Evolutionary conservation across 1,284 basidiomycete genomes (phyloP), one percentile per base, ranked within the genome.

Genomic region (Polyporus tsugae): DNA sequence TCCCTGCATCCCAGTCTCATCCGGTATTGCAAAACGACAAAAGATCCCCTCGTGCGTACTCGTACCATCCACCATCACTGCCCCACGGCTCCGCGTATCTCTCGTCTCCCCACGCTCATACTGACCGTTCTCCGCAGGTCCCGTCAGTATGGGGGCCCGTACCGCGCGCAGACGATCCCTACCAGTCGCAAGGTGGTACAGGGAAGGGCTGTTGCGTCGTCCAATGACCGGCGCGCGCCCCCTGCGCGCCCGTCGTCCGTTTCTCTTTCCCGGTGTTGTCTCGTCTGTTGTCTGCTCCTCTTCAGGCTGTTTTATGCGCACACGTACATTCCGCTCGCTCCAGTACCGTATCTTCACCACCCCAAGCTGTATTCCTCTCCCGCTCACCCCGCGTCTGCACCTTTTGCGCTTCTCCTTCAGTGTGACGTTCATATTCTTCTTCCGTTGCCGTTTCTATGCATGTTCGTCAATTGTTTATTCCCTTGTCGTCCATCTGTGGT

Each of bases 121-220:
- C 85, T 75, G 35, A 64, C 59, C 15, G 33, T 49, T 6, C 86
- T 87, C 61, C 22, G 3, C 78, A 95, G 93, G 88, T 95, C 60
- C 95, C 95, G 6, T 95, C 92, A 58, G 92, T 97, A 59, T 98
- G 97, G 97, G 97, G 96, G n/a, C 92, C 93, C 29, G 89, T 96
- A 89, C 88, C 77, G 96, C 95, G 82, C 87, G 88, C 73, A 72
- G 94, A 96, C 79, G 95, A 97, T 79, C 95, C 95, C 62, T 97
- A 95, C 80, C 93, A 92, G 69, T 92, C 92, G 68, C 91, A 87
- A 75, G 83, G 86, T 33, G 81, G 85, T 73, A 87, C 89, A 63
- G 91, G 70, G 63, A 76, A 75, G 66, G 91, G 91, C 80, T 87
- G 85, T 74, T 91, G 90, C 77, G 78, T 84, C 68, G 79, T 91